Conservation (phyloP, 257 asterid genomes). For the Solanum corneliomulleri region DNA sequence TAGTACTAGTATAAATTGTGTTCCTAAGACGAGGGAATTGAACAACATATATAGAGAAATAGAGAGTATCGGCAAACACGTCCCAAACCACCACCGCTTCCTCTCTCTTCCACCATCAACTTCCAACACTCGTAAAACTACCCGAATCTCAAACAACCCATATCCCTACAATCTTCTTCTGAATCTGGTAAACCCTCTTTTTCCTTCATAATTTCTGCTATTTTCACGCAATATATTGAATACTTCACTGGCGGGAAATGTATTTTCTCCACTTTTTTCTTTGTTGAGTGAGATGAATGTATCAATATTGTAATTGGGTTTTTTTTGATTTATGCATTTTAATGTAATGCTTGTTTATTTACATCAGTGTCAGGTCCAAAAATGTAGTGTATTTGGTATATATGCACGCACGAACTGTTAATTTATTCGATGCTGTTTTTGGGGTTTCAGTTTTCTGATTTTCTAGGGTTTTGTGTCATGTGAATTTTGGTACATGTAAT, state of each 20-base stretch:
- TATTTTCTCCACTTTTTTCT: background rate
- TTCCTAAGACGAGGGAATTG: constrained; percentile 8
- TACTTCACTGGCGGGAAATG: background rate
- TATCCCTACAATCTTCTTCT: background rate
- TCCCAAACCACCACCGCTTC: background rate
- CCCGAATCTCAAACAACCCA: background rate
- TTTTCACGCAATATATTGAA: background rate
- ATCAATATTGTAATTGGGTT: background rate
- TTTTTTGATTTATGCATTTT: background rate
- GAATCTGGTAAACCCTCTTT: background rate
- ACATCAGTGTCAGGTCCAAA: background rate
- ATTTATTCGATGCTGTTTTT: background rate
- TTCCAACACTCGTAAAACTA: background rate
- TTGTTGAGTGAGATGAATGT: background rate
- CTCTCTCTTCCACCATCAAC: background rate
- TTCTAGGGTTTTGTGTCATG: background rate
- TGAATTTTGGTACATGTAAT: background rate
- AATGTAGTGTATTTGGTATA: background rate
- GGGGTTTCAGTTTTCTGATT: background rate
- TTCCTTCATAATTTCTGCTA: background rate
- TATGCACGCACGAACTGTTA: background rate
- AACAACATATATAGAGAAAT: background rate
- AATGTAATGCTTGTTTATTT: background rate
- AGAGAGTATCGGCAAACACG: background rate
- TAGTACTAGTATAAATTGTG: background rate